Conservation (phyloP, 1,139 yeast genomes). For the Blastobotrys malaysiensis region DNA sequence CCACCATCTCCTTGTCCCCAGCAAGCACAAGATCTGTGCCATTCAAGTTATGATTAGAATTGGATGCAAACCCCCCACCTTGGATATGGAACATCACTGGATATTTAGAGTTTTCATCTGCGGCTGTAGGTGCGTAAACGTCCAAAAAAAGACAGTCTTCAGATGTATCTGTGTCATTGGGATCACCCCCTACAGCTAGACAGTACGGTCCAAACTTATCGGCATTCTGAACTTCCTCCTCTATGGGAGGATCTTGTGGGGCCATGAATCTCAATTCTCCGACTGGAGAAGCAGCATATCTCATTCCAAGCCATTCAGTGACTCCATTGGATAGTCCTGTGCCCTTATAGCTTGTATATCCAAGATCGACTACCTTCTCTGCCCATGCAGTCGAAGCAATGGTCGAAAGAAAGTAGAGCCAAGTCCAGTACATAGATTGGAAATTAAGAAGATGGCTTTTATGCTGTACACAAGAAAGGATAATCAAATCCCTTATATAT, state of each 20-base stretch:
- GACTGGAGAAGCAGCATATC: constrained; percentile 27
- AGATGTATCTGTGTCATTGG: constrained; percentile 4
- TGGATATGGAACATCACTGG: constrained; percentile 31
- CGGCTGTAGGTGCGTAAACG: constrained; percentile 17
- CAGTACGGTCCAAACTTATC: constrained; percentile 6
- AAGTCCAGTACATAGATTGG: background rate
- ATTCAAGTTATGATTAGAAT: constrained; percentile 6
- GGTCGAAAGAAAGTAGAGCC: background rate
- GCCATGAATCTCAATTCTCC: constrained; percentile 22
- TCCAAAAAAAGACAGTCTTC: constrained; percentile 23
- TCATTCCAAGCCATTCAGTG: constrained; percentile 22
- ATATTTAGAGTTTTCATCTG: constrained; percentile 2
- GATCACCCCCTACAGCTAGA: constrained; percentile 5
- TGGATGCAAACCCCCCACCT: constrained; percentile 25
- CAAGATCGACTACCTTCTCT: constrained; percentile 1
- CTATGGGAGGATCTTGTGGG: constrained; percentile 15
- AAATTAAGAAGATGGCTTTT: background rate
- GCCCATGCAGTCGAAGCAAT: background rate
- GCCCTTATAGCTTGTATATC: constrained; percentile 5
- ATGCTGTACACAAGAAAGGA: too few relatives aligned
- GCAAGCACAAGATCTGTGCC: constrained; percentile 8
- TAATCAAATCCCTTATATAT: too few relatives aligned
- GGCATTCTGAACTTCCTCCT: constrained; percentile 4
- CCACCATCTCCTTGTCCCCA: background rate
- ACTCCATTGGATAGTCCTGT: constrained; percentile 2